Base-by-base conservation (phyloP, 768 basidiomycete species). In the Phanerodontia chrysosporium region DNA sequence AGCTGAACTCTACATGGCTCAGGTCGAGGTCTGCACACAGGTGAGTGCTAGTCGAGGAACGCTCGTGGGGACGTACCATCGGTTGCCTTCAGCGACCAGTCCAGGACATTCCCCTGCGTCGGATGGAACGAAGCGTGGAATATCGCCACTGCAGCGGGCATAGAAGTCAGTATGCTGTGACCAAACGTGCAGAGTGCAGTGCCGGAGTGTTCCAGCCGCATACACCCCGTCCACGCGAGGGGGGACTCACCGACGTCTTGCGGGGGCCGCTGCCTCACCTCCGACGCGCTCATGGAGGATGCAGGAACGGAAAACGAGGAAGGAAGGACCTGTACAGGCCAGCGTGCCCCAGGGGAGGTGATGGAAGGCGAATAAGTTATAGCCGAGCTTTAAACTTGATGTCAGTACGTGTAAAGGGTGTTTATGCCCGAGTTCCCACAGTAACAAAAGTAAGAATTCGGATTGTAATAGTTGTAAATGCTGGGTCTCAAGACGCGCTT, bases 121-220 rank as follows among this genome's bases (percentile, higher is more conserved):
- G 89, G 87, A 72, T 93, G 91, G 66, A 93, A 93, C 6, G 89
- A 90, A 18, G 86, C 80, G 72, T 92, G 90, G 62, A 92, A 92
- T 69, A 92, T 87, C 12, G 90, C 88, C 67, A 90, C 90, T 92
- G 64, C 49, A 44, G 8, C 14, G 45, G 42, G 1, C 14, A 49
- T 8, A 24, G 12, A 45, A 16, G 18, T 42, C 25, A 49, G 39
- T 35, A 35, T 16, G 10, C 12, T 51, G 36, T 28, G 39, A 7
- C 39, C 8, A n/a, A 4, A 46, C 44, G 8, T 25, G 24, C 22
- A 13, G 5, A 18, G 7, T 8, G 46, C 46, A 28, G 6, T 42
- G 10, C 8, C 9, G 18, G 8, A 18, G 39, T 18, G 4, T 18
- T 35, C 32, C 8, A 18, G 39, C 39, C 39, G 39, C 39, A 42